phyloP scores from a whole-genome alignment of 805 yeast genomes.

The Lachancea sp. region DNA sequence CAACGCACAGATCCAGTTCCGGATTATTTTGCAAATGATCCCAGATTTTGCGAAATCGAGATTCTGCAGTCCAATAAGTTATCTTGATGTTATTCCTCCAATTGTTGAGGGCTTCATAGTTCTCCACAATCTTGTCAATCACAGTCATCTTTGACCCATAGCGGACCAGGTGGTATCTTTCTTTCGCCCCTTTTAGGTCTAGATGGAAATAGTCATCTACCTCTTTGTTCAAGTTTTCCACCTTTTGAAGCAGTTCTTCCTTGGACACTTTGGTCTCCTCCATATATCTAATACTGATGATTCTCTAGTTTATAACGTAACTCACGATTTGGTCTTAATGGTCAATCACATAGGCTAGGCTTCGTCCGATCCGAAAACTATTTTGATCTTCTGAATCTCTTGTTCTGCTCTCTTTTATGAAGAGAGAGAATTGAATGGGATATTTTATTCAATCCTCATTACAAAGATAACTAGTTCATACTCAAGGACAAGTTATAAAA shows the following conservation, averaged over 20 bases:
- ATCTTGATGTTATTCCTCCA: slow-evolving; percentile 1
- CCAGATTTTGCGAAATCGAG: slow-evolving; percentile 4
- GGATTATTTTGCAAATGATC: slow-evolving; percentile 6
- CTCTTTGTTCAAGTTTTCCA: slow-evolving; percentile 2
- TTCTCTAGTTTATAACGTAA: too few species aligned
- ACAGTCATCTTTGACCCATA: slow-evolving; percentile 3
- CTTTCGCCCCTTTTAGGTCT: slow-evolving; percentile 2
- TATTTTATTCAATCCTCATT: too few species aligned
- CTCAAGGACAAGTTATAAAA: slow-evolving; percentile 4
- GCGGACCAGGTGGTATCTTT: neutral
- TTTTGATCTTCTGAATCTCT: neutral
- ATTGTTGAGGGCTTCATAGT: neutral
- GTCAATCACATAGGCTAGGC: too few species aligned
- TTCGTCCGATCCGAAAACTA: too few species aligned
- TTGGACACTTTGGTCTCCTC: neutral
- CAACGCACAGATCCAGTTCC: slow-evolving; percentile 10
- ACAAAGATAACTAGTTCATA: too few species aligned
- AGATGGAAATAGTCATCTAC: slow-evolving; percentile 8
- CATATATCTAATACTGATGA: neutral
- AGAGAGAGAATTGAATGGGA: too few species aligned
- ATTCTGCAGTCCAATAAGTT: neutral
- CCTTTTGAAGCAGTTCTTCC: slow-evolving; percentile 2
- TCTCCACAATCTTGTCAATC: slow-evolving; percentile 3
- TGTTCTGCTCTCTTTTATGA: too few species aligned
- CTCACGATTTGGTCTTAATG: too few species aligned